phyloP scores from a whole-genome alignment of 805 yeast genomes.

The Pichia gijzeniarum region DNA sequence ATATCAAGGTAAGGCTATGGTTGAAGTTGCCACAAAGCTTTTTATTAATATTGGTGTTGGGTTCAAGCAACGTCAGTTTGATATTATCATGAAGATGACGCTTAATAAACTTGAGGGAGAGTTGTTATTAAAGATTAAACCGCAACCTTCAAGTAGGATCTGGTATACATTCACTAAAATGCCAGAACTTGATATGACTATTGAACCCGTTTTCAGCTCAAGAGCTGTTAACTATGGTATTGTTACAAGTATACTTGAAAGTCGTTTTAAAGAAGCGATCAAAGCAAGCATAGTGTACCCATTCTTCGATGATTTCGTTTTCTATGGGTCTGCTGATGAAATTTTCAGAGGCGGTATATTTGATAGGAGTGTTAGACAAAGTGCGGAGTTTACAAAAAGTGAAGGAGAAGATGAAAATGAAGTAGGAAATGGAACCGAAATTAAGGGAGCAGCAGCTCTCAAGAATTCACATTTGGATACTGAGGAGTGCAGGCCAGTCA shows the following conservation, averaged over 20 bases:
- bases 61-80: constrained; percentile 67
- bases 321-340: constrained; percentile 59
- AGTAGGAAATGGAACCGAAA: neutral
- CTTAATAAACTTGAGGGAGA: constrained; percentile 70
- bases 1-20: constrained; percentile 70
- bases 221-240: constrained; percentile 71
- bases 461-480: too few species aligned
- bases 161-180: constrained; percentile 85
- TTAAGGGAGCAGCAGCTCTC: too few species aligned
- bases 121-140: constrained; percentile 60
- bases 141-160: constrained; percentile 84
- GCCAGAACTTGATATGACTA: constrained; percentile 67
- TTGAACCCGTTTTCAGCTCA: constrained; percentile 89
- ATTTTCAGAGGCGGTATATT: constrained; percentile 91
- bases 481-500: neutral
- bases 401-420: too few species aligned
- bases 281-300: constrained; percentile 79
- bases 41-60: constrained; percentile 69
- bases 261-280: constrained; percentile 70
- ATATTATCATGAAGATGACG: constrained; percentile 62
- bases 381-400: too few species aligned
- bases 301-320: constrained; percentile 79
- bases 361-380: constrained; percentile 40
- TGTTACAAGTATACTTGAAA: constrained; percentile 74
- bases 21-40: constrained; percentile 76